A percentile compares a stretch with the other conserved stretches of the same genome.
These are phyloP conservation scores for Zygoascus tannicola DNA, from an alignment of 805 yeast genomes.

Conservation along the genomic window DNA sequence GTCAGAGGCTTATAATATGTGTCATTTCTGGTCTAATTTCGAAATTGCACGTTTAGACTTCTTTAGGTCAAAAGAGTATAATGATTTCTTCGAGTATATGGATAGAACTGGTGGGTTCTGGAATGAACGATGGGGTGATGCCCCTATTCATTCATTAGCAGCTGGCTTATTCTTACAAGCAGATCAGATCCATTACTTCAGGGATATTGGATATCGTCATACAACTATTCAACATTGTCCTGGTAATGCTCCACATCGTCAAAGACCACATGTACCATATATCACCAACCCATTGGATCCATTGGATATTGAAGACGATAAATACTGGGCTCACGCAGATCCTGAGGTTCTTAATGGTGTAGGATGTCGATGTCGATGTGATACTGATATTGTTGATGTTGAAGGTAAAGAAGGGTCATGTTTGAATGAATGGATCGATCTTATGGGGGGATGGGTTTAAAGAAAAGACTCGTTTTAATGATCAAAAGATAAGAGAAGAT, in stretches of 20 bases:
- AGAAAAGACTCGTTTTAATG: too few relatives aligned
- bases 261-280: conserved; percentile 32
- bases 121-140: conserved; percentile 96
- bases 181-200: conserved; percentile 74
- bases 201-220: conserved; percentile 88
- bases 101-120: conserved; percentile 77
- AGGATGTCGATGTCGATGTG: conserved; percentile 87
- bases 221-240: conserved; percentile 82
- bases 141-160: conserved; percentile 87
- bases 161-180: conserved; percentile 63
- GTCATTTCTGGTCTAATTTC: conserved; percentile 91
- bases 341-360: conserved; percentile 39
- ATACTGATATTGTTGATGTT: conserved; percentile 30
- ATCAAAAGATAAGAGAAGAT: too few relatives aligned
- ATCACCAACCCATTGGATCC: conserved; percentile 29
- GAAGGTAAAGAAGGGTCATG: conserved; percentile 29
- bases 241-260: conserved; percentile 44
- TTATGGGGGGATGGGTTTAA: conserved; percentile 26
- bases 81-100: conserved; percentile 54
- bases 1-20: conserved; percentile 60
- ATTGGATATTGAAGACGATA: conserved; percentile 28
- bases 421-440: conserved; percentile 26
- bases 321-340: conserved; percentile 34
- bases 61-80: conserved; percentile 57
- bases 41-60: conserved; percentile 81